phyloP scores from a whole-genome alignment of 306 rosid genomes.

The Rosa multiflora region DNA sequence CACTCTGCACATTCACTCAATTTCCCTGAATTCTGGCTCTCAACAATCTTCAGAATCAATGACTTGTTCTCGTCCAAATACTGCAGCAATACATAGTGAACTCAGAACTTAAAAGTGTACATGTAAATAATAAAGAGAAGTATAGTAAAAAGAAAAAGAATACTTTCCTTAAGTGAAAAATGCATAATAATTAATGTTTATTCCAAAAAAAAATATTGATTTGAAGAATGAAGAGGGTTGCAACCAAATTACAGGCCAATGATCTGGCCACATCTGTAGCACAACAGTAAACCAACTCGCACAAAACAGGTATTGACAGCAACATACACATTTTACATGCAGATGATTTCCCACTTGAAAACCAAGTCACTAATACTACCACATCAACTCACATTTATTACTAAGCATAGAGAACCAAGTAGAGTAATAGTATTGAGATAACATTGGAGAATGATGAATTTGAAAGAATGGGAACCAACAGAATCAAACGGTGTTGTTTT shows the following conservation, averaged over 20 bases:
- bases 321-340: neutral
- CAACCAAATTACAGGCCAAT: slow-evolving; percentile 1
- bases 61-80: slow-evolving; percentile 99
- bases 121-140: neutral
- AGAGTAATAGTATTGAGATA: neutral
- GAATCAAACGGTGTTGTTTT: neutral
- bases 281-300: neutral
- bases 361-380: neutral
- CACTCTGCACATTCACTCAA: slow-evolving; percentile 96
- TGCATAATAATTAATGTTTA: neutral
- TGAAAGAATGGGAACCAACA: neutral
- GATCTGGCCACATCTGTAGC: neutral
- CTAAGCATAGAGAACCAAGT: neutral
- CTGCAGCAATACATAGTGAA: slow-evolving; percentile 44
- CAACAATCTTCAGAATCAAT: slow-evolving; percentile 96
- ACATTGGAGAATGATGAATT: neutral
- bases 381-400: neutral
- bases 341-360: neutral
- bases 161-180: neutral
- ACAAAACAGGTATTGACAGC: neutral
- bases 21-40: slow-evolving; percentile 95
- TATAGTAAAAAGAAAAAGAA: neutral
- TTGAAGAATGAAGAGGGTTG: neutral
- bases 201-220: neutral
- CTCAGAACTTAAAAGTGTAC: slow-evolving; percentile 4